Conservation (phyloP, 306 rosid genomes). For the Canavalia ensiformis region DNA sequence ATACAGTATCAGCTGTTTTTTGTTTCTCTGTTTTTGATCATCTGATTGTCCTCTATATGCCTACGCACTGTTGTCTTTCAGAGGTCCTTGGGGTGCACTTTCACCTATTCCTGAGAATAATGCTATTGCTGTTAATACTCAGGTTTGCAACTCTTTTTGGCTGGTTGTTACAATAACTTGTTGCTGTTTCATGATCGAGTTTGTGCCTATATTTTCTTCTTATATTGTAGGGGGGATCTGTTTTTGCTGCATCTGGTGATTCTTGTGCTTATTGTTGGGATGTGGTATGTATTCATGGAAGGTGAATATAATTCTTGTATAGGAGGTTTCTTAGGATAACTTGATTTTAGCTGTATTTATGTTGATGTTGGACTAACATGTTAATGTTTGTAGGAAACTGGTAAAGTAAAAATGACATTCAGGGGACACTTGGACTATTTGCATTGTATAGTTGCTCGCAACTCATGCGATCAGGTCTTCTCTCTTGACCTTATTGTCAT, state of each 20-base stretch:
- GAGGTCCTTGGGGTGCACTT: slow-evolving; percentile 99
- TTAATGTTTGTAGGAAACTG: slow-evolving; percentile 68
- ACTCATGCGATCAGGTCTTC: slow-evolving; percentile 81
- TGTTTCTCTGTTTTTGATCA: slow-evolving; percentile 24
- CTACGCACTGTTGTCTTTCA: slow-evolving; percentile 52
- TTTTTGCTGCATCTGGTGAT: slow-evolving; percentile 91
- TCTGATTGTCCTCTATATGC: slow-evolving; percentile 38
- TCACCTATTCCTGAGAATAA: slow-evolving; percentile 97
- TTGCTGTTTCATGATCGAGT: slow-evolving; percentile 35
- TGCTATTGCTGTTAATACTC: slow-evolving; percentile 79
- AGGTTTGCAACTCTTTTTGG: slow-evolving; percentile 53
- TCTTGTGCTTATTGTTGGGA: slow-evolving; percentile 97
- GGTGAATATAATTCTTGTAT: slow-evolving; percentile 55
- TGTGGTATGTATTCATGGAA: slow-evolving; percentile 81
- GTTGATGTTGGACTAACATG: slow-evolving; percentile 37
- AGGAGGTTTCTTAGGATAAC: slow-evolving; percentile 19
- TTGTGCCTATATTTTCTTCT: slow-evolving; percentile 39
- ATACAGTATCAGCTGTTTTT: slow-evolving; percentile 27
- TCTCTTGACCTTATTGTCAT: slow-evolving; percentile 35
- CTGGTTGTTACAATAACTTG: slow-evolving; percentile 13
- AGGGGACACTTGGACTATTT: slow-evolving; percentile 92
- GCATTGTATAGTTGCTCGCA: slow-evolving; percentile 88
- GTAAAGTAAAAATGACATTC: slow-evolving; percentile 77
- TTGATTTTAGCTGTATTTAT: slow-evolving; percentile 33
- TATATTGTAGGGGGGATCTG: slow-evolving; percentile 75